Evolutionary conservation across 164 flowering plant species (phyloP).

Genomic region (Cinnamomum chago): DNA sequence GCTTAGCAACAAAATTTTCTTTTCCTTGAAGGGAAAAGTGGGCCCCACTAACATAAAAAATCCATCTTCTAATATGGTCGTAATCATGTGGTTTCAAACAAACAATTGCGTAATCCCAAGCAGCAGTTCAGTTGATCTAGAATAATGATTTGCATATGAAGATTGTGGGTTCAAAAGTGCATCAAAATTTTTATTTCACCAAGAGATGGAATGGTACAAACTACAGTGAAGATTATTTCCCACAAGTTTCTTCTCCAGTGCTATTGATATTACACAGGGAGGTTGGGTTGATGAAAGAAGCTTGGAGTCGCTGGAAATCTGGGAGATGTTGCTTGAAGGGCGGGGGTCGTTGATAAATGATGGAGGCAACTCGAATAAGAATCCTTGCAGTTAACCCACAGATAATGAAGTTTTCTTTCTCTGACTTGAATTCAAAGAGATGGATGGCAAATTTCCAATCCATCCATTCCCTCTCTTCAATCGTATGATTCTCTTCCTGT

Average conservation of each 20-base stretch:
- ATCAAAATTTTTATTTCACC: too few relatives aligned
- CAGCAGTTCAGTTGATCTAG: too few relatives aligned
- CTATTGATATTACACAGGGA: background rate
- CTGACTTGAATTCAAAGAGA: conserved; percentile 25
- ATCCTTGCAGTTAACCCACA: conserved; percentile 39
- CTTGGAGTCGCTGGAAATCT: conserved; percentile 28
- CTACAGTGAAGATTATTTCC: background rate
- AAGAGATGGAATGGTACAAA: too few relatives aligned
- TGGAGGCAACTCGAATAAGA: conserved; percentile 31
- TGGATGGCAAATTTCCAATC: conserved; percentile 28
- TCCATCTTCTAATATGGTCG: too few relatives aligned
- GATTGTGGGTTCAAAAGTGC: too few relatives aligned
- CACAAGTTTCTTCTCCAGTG: background rate
- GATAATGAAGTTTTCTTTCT: conserved; percentile 19
- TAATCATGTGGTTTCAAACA: too few relatives aligned
- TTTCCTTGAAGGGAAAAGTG: too few relatives aligned
- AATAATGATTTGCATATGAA: too few relatives aligned
- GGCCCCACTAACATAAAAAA: too few relatives aligned
- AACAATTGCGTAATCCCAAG: too few relatives aligned
- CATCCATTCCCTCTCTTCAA: conserved; percentile 37
- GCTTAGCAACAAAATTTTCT: too few relatives aligned
- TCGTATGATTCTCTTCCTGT: conserved; percentile 29
- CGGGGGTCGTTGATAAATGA: conserved; percentile 24
- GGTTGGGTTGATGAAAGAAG: background rate
- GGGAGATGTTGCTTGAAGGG: conserved; percentile 18